These are phyloP conservation scores for Vitis amurensis DNA, from an alignment of 164 flowering plant species.

Conservation along the genomic window DNA sequence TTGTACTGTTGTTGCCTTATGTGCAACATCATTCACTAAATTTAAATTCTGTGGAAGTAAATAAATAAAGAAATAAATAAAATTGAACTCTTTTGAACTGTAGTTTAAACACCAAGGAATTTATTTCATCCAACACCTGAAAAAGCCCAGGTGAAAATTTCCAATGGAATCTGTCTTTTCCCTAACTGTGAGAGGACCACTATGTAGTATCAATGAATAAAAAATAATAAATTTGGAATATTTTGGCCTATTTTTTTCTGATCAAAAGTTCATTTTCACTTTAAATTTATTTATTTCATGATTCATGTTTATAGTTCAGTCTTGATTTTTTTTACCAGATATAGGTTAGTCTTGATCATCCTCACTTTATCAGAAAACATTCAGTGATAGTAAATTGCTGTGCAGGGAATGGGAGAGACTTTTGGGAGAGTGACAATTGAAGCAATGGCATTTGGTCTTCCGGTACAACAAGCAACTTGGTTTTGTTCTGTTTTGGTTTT, in stretches of 20 bases:
- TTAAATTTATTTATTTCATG: not conserved
- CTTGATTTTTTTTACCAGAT: not conserved
- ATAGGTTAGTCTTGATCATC: no score
- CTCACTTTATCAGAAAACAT: not conserved
- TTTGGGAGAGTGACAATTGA: constrained; percentile 98
- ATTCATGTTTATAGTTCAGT: not conserved
- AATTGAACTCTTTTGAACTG: not conserved
- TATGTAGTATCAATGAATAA: not conserved
- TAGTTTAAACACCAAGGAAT: not conserved
- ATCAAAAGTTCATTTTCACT: not conserved
- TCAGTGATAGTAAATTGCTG: constrained; percentile 5
- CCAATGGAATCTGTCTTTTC: not conserved
- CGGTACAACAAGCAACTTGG: constrained; percentile 48
- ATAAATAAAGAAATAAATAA: not conserved
- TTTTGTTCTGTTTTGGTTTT: not conserved
- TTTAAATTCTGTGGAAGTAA: no score
- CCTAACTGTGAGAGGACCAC: not conserved
- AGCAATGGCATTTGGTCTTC: constrained; percentile 99
- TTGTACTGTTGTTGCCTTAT: no score
- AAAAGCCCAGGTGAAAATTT: not conserved
- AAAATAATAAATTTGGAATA: not conserved
- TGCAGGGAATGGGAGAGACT: constrained; percentile 92
- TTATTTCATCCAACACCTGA: not conserved
- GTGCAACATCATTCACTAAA: no score
- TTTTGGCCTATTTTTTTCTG: not conserved